Conservation (phyloP, 169 alveolate genomes). For the Cryptosporidium sp. region DNA sequence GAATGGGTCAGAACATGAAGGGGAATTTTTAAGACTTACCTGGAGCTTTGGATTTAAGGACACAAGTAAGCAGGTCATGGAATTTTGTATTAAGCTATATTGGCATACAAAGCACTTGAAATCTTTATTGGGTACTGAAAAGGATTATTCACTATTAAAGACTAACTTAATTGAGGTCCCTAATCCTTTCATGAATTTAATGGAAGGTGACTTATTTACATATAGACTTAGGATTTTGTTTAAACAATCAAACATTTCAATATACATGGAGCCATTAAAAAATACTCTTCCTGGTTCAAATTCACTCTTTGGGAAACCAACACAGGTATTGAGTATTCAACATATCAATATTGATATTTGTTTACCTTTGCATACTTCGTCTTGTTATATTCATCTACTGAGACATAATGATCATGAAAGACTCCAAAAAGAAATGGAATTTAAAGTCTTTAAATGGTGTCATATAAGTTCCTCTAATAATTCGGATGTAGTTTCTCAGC, state of each 20-base stretch:
- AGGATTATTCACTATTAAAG: constrained; percentile 6
- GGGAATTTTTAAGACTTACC: constrained; percentile 36
- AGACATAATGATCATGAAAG: neutral
- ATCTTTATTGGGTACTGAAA: constrained; percentile 16
- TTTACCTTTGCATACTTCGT: constrained; percentile 46
- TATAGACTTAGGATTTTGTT: constrained; percentile 42
- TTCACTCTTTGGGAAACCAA: constrained; percentile 31
- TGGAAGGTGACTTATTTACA: neutral
- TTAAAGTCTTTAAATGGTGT: constrained; percentile 38
- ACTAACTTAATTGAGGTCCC: constrained; percentile 8
- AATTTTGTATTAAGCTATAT: constrained; percentile 15
- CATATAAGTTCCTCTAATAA: constrained; percentile 34
- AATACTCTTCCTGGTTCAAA: neutral
- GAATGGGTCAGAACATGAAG: neutral
- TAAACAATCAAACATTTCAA: constrained; percentile 42
- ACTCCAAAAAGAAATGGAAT: neutral
- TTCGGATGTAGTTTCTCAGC: constrained; percentile 45
- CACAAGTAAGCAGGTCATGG: neutral
- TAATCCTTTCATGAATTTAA: neutral
- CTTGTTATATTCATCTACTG: constrained; percentile 23
- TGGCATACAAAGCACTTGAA: constrained; percentile 51
- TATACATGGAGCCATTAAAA: constrained; percentile 46
- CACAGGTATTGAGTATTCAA: constrained; percentile 36
- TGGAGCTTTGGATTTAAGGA: constrained; percentile 43
- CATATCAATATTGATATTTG: constrained; percentile 56